These are phyloP conservation scores for Rhododendron henanense DNA, from an alignment of 148 eudicot genomes.

Conservation along the genomic window DNA sequence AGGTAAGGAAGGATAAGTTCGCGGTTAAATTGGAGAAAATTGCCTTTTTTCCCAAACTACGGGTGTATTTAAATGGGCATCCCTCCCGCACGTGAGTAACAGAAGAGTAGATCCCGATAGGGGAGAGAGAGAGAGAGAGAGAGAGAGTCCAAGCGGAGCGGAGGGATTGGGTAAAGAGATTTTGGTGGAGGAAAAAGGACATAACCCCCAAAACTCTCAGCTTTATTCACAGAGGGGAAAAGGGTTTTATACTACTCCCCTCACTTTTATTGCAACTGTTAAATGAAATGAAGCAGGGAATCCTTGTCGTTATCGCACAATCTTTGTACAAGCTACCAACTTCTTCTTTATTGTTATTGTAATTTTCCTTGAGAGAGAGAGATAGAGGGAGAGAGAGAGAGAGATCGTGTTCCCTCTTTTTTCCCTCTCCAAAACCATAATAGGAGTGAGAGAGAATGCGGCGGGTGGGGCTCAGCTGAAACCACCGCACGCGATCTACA, in stretches of 20 bases:
- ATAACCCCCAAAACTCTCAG: neutral
- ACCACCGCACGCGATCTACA: neutral
- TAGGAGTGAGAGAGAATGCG: neutral
- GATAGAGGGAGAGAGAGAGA: neutral
- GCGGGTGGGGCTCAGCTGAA: neutral
- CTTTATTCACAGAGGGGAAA: neutral
- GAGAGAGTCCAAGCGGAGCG: neutral
- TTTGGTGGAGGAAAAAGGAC: neutral
- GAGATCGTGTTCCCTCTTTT: slow-evolving; percentile 2
- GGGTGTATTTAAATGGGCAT: neutral
- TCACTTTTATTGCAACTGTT: neutral
- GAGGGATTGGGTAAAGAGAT: neutral
- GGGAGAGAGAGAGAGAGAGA: neutral
- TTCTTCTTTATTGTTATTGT: neutral
- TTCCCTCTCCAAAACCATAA: slow-evolving; percentile 13
- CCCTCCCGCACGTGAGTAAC: neutral
- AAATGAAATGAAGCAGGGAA: neutral
- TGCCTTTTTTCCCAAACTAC: neutral
- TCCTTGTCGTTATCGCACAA: slow-evolving; percentile 24
- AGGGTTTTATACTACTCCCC: neutral
- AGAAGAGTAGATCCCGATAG: neutral
- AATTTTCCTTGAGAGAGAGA: neutral
- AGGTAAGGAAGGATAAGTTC: too few relatives aligned
- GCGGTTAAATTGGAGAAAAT: too few relatives aligned
- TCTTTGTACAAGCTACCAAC: neutral